A percentile compares a stretch with the other conserved stretches of the same genome.
phyloP scores from a whole-genome alignment of 2,329 filamentous ascomycete genomes.

The Dothistroma septosporum region DNA sequence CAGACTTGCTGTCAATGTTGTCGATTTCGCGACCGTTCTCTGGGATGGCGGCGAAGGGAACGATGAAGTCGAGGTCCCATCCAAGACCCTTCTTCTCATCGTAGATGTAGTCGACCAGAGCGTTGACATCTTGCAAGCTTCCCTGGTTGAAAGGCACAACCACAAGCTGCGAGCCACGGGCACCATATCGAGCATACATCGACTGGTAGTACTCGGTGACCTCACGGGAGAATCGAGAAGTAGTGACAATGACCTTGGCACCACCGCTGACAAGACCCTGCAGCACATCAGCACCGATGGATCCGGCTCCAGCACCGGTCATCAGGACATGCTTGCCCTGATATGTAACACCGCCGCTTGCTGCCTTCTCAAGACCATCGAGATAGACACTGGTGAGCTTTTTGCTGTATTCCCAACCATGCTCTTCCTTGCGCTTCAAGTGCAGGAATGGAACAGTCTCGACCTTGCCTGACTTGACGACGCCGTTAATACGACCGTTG shows the following conservation, averaged over 20 bases:
- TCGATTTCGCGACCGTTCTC: constrained; percentile 98
- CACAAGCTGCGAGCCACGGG: constrained; percentile 90
- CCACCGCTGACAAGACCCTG: constrained; percentile 95
- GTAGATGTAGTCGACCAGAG: constrained; percentile 92
- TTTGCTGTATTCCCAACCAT: constrained; percentile 99
- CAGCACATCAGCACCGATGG: constrained; percentile 93
- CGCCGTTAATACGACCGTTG: constrained; percentile 46
- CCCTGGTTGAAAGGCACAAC: constrained; percentile 99
- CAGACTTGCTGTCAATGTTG: constrained; percentile 91
- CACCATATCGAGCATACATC: constrained; percentile 94
- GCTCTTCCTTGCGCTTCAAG: constrained; percentile 85
- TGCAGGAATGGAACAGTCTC: constrained; percentile 98
- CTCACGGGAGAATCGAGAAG: constrained; percentile 90
- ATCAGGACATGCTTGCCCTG: constrained; percentile 94
- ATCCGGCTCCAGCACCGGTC: constrained; percentile 96
- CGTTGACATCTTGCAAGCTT: constrained; percentile 96
- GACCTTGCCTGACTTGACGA: constrained; percentile 74
- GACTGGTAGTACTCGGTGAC: constrained; percentile 99
- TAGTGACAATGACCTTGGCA: constrained; percentile 94
- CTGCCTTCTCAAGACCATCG: constrained; percentile 84
- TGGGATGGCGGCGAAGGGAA: constrained; percentile 95
- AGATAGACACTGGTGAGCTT: constrained; percentile 92
- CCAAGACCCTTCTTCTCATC: constrained; percentile 93
- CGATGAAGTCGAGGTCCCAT: constrained; percentile 94
- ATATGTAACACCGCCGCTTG: constrained; percentile 82